Conservation (phyloP, 768 basidiomycete genomes). For the Brasilioporus rufonigricans region DNA sequence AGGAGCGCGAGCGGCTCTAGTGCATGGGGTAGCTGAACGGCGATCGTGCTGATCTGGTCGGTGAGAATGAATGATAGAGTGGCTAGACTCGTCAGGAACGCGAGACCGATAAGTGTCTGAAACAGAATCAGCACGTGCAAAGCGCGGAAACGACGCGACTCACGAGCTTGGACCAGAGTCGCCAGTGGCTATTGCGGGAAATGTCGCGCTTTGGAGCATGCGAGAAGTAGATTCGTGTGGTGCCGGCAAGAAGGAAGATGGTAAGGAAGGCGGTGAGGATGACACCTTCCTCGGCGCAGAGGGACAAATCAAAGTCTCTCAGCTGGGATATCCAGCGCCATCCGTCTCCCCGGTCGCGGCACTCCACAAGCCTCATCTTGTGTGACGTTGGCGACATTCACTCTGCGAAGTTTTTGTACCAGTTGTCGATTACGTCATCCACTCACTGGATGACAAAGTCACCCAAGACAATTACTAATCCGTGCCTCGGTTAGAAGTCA, state of each 20-base stretch:
- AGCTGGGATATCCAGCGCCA: constrained; percentile 58
- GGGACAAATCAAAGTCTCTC: constrained; percentile 73
- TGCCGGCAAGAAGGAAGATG: constrained; percentile 41
- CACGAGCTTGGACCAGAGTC: constrained; percentile 68
- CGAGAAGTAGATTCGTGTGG: constrained; percentile 36
- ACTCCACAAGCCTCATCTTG: constrained; percentile 38
- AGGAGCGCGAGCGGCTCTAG: constrained; percentile 58
- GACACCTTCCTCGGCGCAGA: constrained; percentile 78
- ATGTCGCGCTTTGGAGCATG: constrained; percentile 29
- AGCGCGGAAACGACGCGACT: constrained; percentile 24
- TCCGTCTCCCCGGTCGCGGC: constrained; percentile 55
- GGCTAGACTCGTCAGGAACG: constrained; percentile 45
- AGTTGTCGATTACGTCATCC: no score
- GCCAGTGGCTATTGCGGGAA: constrained; percentile 46
- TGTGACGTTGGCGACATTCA: not conserved
- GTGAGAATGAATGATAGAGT: constrained; percentile 41
- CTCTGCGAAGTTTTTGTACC: no score
- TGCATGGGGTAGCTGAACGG: constrained; percentile 49
- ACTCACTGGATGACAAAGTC: not conserved
- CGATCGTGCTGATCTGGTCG: constrained; percentile 34
- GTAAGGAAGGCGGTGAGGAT: constrained; percentile 54
- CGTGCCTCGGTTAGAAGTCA: no score
- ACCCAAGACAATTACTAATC: no score
- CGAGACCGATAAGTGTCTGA: constrained; percentile 48
- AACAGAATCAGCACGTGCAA: not conserved